Base-by-base conservation (phyloP, 1,139 yeast species). In the Protomyces pachydermus region DNA sequence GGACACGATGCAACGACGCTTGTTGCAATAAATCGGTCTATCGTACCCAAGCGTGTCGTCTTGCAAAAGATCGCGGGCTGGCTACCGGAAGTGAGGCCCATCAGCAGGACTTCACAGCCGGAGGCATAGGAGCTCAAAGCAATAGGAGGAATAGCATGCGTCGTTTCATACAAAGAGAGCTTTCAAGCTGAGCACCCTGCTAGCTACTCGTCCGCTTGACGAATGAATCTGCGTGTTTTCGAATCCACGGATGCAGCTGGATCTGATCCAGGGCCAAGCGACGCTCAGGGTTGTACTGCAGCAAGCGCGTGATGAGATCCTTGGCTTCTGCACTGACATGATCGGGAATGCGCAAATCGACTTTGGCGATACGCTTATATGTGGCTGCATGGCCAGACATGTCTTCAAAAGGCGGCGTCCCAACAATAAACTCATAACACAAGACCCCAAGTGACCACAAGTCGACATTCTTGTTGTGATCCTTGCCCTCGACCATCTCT, bases 371-470 rank as follows among this genome's bases (percentile, higher is more conserved):
- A 67, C 95, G 79, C 71, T 84, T 84, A 72, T 88, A 89, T 0
- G 98, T 93, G 28, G 87, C 83, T 68, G 82, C 83, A 56, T 84
- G 81, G 65, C 84, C 86, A 23, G 69, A 69, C 35, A 81, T 81
- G 71, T 88, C 95, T 73, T 91, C 98, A 74, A 93, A 93, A 0
- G 98, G 82, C 0, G 98, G 97, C 58, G 81, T 81, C 0, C 98
- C 98, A 1, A 88, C 93, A 2, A 93, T 77, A 65, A 93, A 82
- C 73, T 93, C 98, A 72, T 87, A 93, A 67, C 91, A 82, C 54
- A 93, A 76, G 1, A 93, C 85, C 0, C 98, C 98, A 65, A 93
- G 77, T 0, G 98, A 90, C 98, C 98, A 93, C 12, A 88, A 81
- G 73, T 93, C 98, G 0, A 90, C 97, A 55, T 81, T 79, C 65